phyloP scores from a whole-genome alignment of 2,329 filamentous ascomycete species.

The Hypoxylon sp. region DNA sequence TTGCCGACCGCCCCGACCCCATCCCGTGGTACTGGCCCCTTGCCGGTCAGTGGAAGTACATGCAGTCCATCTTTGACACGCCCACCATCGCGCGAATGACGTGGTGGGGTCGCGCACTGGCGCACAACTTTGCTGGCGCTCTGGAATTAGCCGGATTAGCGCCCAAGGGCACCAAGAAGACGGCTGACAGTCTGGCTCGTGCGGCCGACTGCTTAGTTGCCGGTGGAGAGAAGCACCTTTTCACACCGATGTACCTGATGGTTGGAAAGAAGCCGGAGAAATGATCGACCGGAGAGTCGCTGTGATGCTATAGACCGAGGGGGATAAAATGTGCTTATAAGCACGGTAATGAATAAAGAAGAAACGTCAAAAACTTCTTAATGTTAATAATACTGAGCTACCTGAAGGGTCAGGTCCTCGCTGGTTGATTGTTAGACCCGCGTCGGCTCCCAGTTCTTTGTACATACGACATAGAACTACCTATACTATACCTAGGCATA shows the following conservation, averaged over 20 bases:
- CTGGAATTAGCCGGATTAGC: constrained; percentile 83
- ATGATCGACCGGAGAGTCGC: constrained; percentile 44
- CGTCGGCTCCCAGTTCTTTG: constrained; percentile 26
- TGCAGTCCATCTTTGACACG: constrained; percentile 83
- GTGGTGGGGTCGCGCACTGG: constrained; percentile 79
- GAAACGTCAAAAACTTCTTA: constrained; percentile 32
- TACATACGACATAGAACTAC: constrained; percentile 31
- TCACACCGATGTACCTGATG: constrained; percentile 99
- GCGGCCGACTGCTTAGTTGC: constrained; percentile 89
- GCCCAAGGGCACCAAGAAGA: constrained; percentile 90
- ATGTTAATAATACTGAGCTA: constrained; percentile 36
- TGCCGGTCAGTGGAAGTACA: constrained; percentile 86
- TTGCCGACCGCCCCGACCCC: constrained; percentile 81
- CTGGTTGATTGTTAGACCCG: constrained; percentile 1
- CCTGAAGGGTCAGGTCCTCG: constrained; percentile 6
- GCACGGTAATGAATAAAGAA: constrained; percentile 43
- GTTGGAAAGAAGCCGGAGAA: constrained; percentile 84
- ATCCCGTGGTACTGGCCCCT: constrained; percentile 96
- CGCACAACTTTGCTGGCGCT: constrained; percentile 82
- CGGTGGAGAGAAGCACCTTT: constrained; percentile 89
- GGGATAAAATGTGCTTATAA: constrained; percentile 36
- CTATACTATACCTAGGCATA: constrained; percentile 2
- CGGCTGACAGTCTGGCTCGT: constrained; percentile 87
- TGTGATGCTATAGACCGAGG: constrained; percentile 2
- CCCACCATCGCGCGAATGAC: constrained; percentile 92